Conservation (phyloP, 2,329 filamentous ascomycete species). For the Arthrobotrys entomopaga region DNA sequence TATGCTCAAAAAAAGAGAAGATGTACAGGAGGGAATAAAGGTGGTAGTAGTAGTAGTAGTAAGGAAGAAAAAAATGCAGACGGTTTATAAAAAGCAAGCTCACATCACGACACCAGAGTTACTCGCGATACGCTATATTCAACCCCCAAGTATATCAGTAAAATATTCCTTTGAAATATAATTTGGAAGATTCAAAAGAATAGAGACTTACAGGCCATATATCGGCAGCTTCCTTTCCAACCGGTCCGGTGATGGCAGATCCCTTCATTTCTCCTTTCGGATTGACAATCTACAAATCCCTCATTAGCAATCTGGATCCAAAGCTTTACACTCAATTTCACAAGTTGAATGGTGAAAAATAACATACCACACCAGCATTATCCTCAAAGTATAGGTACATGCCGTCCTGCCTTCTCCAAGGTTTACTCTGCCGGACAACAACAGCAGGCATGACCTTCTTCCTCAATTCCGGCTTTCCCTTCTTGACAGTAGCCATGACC, state of each 20-base stretch:
- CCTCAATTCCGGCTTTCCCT: conserved; percentile 99
- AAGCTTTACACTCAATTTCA: conserved; percentile 30
- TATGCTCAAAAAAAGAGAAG: conserved; percentile 53
- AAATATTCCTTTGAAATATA: conserved; percentile 27
- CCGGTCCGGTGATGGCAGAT: conserved; percentile 97
- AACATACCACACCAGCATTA: conserved; percentile 96
- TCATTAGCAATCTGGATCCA: conserved; percentile 5
- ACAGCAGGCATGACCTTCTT: conserved; percentile 99
- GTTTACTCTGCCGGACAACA: conserved; percentile 98
- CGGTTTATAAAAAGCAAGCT: conserved; percentile 63
- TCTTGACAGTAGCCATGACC: conserved; percentile 99
- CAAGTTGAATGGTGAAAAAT: conserved; percentile 35
- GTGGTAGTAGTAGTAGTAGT: conserved; percentile 20
- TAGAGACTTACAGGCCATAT: conserved; percentile 86
- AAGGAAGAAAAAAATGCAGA: conserved; percentile 33
- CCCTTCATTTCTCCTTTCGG: conserved; percentile 99
- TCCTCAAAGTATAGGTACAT: conserved; percentile 99
- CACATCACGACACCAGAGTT: conserved; percentile 99
- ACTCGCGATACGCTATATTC: conserved; percentile 88
- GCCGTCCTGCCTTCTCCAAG: conserved; percentile 98
- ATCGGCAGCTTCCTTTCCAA: conserved; percentile 99
- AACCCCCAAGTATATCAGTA: neutral
- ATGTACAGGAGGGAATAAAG: conserved; percentile 41
- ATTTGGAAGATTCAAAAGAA: conserved; percentile 4
- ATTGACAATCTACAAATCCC: conserved; percentile 84